Evolutionary conservation across 805 yeast species (phyloP), one percentile per base, ranked within the genome.

Genomic region (Spathaspora sp.): DNA sequence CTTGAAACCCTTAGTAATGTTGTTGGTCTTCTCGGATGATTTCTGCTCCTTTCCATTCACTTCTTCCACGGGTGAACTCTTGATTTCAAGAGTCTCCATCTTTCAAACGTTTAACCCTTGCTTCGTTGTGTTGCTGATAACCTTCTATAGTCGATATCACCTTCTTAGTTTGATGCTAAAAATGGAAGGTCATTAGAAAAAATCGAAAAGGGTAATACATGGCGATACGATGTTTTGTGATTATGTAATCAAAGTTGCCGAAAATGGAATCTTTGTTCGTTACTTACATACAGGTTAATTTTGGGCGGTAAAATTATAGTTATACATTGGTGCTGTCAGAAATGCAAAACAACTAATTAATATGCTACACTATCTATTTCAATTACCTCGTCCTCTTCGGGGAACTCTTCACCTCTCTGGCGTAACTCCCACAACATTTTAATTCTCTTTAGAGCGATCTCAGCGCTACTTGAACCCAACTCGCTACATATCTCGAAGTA

Each of bases 391-490:
- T 46, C 54, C n/a, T 48, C 53, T 4, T 43, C 56, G 14, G 19
- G 23, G 29, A 52, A 53, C 28, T 55, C 54, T 29, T 47, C 44
- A 17, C 56, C 56, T 17, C 45, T 38, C 5, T 52, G 48, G 5
- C 52, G 46, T 14, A 43, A 31, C 10, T 57, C 49, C 79, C 79
- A 74, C 3, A 63, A 45, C 26, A 43, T 53, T 17, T 45, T 46
- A 10, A 73, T 57, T 17, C 68, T 57, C 10, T 60, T 55, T 10
- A 70, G 55, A 1, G 69, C 64, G 52, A 72, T 70, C n/a, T 65
- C 66, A 0, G 86, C 82, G 42, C 81, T 73, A 1, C 80, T 82
- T 2, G 81, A 73, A 1, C 84, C 83, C 19, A 76, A 57, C 10
- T 66, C 65, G 7, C 64, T 63, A 16, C 76, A 62, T 39, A 73